A percentile compares a stretch with the other conserved stretches of the same genome.
Evolutionary conservation across 305 asterid species (phyloP).

Genomic region (Salvia sclarea): DNA sequence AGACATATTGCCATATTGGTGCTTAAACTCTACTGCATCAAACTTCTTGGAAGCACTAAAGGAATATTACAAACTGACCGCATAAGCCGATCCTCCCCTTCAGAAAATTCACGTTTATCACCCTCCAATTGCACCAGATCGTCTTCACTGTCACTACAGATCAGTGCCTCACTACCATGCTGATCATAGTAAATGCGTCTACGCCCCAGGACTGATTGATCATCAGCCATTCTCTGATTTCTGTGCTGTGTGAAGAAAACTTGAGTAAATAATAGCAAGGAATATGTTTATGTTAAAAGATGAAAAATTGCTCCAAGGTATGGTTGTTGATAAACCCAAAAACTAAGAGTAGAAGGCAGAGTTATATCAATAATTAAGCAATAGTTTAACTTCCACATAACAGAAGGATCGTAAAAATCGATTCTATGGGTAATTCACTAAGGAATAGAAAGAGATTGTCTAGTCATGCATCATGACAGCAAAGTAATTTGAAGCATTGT

Average conservation of each 20-base stretch:
- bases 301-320: constrained; percentile 13
- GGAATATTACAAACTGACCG: constrained; percentile 49
- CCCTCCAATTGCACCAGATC: constrained; percentile 63
- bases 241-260: constrained; percentile 65
- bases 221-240: constrained; percentile 98
- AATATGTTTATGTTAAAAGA: constrained; percentile 23
- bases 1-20: background rate
- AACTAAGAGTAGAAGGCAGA: constrained; percentile 2
- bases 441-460: constrained; percentile 1
- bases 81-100: constrained; percentile 79
- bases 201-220: constrained; percentile 92
- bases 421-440: background rate
- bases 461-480: background rate
- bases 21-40: constrained; percentile 12
- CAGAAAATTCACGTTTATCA: constrained; percentile 76
- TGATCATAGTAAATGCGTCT: constrained; percentile 91
- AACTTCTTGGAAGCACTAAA: constrained; percentile 21
- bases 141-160: constrained; percentile 99
- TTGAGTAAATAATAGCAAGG: constrained; percentile 42
- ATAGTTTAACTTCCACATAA: constrained; percentile 4
- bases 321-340: constrained; percentile 11
- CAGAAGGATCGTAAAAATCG: background rate
- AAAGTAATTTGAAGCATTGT: background rate
- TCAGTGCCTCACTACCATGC: constrained; percentile 87
- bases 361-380: background rate